Base-by-base conservation (phyloP, 108 stramenopile genomes). In the Stephanodiscus triporus region DNA sequence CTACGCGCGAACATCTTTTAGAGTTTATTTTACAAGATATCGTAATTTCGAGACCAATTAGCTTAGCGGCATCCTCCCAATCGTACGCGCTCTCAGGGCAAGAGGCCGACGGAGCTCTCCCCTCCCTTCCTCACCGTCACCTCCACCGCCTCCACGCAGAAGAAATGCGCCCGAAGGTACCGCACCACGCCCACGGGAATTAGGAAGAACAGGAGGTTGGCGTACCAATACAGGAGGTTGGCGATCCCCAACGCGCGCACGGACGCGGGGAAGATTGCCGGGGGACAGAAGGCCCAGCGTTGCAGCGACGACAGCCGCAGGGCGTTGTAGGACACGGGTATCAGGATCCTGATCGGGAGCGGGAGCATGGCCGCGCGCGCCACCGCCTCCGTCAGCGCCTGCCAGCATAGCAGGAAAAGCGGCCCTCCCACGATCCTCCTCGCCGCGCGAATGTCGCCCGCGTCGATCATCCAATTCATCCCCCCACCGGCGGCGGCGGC, bases 161-260 rank as follows among this genome's bases (percentile, higher is more conserved):
- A 90, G 59, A 92, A 92, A 66, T 92, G 85, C 9, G 88, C 85
- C 54, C 88, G 48, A 65, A 92, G 73, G 63, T 92, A 92, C 60
- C 88, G 78, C 17, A 89, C 50, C 14, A 80, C 66, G 2, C 82
- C 91, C 36, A 92, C 80, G 16, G 91, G 91, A n/a, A 92, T 78
- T 74, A 92, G 79, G 69, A 90, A 92, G 30, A 77, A 83, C 53
- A 89, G 67, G 8, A 92, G 73, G 61, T 92, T 92, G 49, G 75
- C 56, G 29, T 66, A 70, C 88, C 89, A 90, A 68, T 90, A 92
- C n/a, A 81, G 27, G 13, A 81, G 60, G 64, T 90, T 92, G 20
- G 53, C 49, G 38, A 87, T 63, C 2, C 87, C 88, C 43, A 92
- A 63, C 23, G 62, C 43, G 5, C 75, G 83, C 20, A 87, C 66